Conservation (phyloP, 305 asterid genomes). For the Vinca major region DNA sequence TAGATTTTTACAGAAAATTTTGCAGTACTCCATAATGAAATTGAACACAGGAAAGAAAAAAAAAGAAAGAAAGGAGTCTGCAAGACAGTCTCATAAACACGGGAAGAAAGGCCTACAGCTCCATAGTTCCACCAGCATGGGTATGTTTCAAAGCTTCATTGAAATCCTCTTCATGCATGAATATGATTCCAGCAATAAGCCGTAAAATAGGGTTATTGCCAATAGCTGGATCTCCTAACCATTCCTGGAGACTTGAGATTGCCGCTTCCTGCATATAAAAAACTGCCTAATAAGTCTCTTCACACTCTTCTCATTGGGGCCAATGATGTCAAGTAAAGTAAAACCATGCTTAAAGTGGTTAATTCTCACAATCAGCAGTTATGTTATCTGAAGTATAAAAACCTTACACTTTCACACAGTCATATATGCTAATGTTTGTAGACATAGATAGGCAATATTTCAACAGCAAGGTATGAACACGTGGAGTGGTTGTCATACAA, state of each 20-base stretch:
- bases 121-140: constrained; percentile 88
- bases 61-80: not conserved
- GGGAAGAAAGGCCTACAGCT: constrained; percentile 50
- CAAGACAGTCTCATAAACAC: not conserved
- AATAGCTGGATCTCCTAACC: constrained; percentile 81
- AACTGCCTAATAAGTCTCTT: constrained; percentile 12
- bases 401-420: not conserved
- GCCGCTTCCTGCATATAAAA: constrained; percentile 47
- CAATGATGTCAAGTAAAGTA: not conserved
- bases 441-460: not conserved
- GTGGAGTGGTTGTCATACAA: not conserved
- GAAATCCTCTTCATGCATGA: constrained; percentile 82
- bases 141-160: constrained; percentile 89
- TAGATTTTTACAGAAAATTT: not conserved
- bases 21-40: too few species aligned
- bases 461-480: not conserved
- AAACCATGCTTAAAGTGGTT: not conserved
- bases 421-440: not conserved
- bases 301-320: not conserved
- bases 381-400: not conserved
- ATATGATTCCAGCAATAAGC: constrained; percentile 75
- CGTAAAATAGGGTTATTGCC: constrained; percentile 75
- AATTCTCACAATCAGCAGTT: not conserved
- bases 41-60: not conserved
- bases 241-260: constrained; percentile 66